phyloP scores from a whole-genome alignment of 78 protist species.

The Dictyostelium citrinum region DNA sequence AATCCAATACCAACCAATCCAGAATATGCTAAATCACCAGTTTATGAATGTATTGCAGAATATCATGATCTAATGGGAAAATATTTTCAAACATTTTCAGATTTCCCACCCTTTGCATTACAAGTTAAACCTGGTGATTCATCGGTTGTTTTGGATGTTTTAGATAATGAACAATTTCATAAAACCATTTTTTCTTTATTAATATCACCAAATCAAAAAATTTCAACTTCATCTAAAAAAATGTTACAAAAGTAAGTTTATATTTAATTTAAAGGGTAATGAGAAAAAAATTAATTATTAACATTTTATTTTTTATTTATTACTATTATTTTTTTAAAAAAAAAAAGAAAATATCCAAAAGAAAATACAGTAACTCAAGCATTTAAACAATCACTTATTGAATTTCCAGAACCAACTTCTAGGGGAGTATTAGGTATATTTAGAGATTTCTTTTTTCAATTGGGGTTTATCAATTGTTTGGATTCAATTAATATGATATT shows the following conservation, averaged over 20 bases:
- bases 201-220: neutral
- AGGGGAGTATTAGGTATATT: constrained; percentile 21
- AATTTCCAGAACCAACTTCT: neutral
- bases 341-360: neutral
- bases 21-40: no score
- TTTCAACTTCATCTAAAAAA: neutral
- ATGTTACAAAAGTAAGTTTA: neutral
- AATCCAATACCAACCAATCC: neutral
- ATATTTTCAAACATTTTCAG: neutral
- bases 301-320: neutral
- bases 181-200: constrained; percentile 19
- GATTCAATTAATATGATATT: neutral
- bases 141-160: neutral
- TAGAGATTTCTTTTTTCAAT: neutral
- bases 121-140: neutral
- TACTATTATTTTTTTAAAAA: neutral
- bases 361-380: constrained; percentile 14
- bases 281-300: neutral
- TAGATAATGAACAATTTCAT: constrained; percentile 4
- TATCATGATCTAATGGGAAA: neutral
- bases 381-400: neutral
- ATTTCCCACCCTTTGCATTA: neutral
- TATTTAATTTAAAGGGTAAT: neutral
- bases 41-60: neutral
- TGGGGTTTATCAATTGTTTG: neutral